phyloP scores from a whole-genome alignment of 129 eudicot species.

The Smallanthus sonchifolius region DNA sequence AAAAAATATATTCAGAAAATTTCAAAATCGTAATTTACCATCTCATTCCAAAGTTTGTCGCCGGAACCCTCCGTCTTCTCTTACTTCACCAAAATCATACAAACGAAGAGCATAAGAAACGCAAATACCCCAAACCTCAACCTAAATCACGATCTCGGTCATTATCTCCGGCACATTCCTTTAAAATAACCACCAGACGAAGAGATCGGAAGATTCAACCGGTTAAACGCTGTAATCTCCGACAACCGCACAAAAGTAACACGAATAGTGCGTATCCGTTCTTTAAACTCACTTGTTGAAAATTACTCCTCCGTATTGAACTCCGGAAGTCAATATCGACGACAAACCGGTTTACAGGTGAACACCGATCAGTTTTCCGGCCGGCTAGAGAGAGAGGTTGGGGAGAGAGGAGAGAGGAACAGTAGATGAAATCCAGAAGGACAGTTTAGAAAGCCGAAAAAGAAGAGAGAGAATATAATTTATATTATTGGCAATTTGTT shows the following conservation, averaged over 20 bases:
- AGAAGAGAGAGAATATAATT: constrained; percentile 47
- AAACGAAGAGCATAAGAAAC: constrained; percentile 14
- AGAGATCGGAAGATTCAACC: constrained; percentile 51
- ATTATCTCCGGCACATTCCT: constrained; percentile 56
- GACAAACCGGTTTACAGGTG: constrained; percentile 22
- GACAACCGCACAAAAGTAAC: constrained; percentile 8
- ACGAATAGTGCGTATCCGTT: constrained; percentile 1
- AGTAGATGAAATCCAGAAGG: constrained; percentile 45
- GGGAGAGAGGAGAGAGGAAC: constrained; percentile 33
- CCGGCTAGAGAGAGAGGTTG: constrained; percentile 10
- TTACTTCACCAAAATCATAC: constrained; percentile 20
- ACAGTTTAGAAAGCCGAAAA: constrained; percentile 54
- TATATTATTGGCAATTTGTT: constrained; percentile 31
- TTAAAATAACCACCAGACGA: constrained; percentile 17
- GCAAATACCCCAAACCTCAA: constrained; percentile 29
- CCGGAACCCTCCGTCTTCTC: constrained; percentile 57
- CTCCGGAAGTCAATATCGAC: constrained; percentile 15
- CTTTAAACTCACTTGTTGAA: constrained; percentile 4
- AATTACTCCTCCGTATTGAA: constrained; percentile 3
- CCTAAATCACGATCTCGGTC: constrained; percentile 51
- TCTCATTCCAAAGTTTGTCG: constrained; percentile 52
- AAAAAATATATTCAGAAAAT: not conserved
- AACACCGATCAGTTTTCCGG: constrained; percentile 25
- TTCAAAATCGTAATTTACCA: constrained; percentile 35
- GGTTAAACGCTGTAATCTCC: constrained; percentile 18